Base-by-base conservation (phyloP, 805 yeast species). In the Saturnispora hagleri region DNA sequence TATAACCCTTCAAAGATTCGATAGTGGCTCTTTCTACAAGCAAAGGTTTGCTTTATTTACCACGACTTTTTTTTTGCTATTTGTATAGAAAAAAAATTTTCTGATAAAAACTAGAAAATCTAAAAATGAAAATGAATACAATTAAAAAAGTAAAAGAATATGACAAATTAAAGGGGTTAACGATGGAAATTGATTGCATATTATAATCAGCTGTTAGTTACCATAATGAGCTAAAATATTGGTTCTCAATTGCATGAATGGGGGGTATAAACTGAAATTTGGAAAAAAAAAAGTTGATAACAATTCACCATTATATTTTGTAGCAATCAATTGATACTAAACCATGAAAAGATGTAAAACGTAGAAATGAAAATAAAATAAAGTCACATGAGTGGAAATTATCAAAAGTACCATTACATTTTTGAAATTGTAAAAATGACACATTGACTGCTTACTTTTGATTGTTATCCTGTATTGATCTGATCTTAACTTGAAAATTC, bases 401-500 rank as follows among this genome's bases (percentile, higher is more conserved):
- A 3, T 13, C 22, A 38, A 38, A 18, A 20, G 13, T 17, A 18
- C 42, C 42, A 38, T 38, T n/a, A 18, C 34, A 10, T 31, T 10
- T 31, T 31, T 5, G 12, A 31, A 31, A 31, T 4, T 31, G 34
- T 31, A 31, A 13, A 31, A 31, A 13, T 13, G 12, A n/a, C 13
- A 31, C 15, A 31, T 13, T 12, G 5, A 13, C 9, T 31, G 34
- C 12, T 13, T 31, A 31, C 34, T 31, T 31, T 13, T 31, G 34
- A 31, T 31, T 31, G 13, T 31, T 13, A 13, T 31, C 34, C 15
- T 31, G 34, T 38, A 38, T 38, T 38, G 42, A 27, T 12, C 46
- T 43, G 6, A 62, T 57, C 4, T 62, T 56, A 8, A 67, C 45
- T 46, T 67, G 69, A 46, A 67, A 67, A 52, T 67, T 68, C 58